phyloP scores from a whole-genome alignment of 176 grass and related monocot genomes.

The Alloteropsis semialata region DNA sequence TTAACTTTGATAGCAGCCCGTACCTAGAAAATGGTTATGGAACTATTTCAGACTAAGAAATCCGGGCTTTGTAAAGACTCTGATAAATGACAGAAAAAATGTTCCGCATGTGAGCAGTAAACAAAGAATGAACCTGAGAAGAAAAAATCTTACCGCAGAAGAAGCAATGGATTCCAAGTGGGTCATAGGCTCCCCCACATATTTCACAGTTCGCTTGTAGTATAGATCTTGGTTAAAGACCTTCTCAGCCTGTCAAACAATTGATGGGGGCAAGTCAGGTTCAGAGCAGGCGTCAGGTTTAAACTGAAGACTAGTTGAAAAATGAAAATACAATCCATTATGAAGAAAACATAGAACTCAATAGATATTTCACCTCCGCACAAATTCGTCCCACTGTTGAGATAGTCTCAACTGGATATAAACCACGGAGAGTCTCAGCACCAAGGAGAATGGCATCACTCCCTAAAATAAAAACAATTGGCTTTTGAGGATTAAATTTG shows the following conservation, averaged over 20 bases:
- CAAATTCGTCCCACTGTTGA: slow-evolving; percentile 96
- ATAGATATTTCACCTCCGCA: slow-evolving; percentile 63
- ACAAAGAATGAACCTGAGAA: not conserved
- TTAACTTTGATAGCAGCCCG: too few relatives aligned
- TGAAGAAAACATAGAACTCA: not conserved
- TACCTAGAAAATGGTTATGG: slow-evolving; percentile 14
- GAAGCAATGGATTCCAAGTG: slow-evolving; percentile 99
- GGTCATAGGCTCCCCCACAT: slow-evolving; percentile 95
- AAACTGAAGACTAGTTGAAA: not conserved
- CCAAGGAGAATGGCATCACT: slow-evolving; percentile 99
- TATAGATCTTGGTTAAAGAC: slow-evolving; percentile 98
- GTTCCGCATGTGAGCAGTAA: not conserved
- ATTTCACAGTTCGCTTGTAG: slow-evolving; percentile 86
- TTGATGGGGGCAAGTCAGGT: not conserved
- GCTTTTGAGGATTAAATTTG: slow-evolving; percentile 14
- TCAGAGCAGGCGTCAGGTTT: not conserved
- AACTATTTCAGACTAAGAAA: slow-evolving; percentile 26
- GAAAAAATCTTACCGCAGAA: slow-evolving; percentile 59
- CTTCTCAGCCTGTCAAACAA: slow-evolving; percentile 80
- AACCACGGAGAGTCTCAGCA: slow-evolving; percentile 91
- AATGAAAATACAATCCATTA: not conserved
- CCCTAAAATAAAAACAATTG: slow-evolving; percentile 45
- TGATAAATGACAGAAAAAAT: not conserved
- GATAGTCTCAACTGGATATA: slow-evolving; percentile 97
- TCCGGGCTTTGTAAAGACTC: not conserved